Evolutionary conservation across 2,329 filamentous ascomycete genomes (phyloP), one percentile per base, ranked within the genome.

Genomic region (Aspergillus costaricaensis): DNA sequence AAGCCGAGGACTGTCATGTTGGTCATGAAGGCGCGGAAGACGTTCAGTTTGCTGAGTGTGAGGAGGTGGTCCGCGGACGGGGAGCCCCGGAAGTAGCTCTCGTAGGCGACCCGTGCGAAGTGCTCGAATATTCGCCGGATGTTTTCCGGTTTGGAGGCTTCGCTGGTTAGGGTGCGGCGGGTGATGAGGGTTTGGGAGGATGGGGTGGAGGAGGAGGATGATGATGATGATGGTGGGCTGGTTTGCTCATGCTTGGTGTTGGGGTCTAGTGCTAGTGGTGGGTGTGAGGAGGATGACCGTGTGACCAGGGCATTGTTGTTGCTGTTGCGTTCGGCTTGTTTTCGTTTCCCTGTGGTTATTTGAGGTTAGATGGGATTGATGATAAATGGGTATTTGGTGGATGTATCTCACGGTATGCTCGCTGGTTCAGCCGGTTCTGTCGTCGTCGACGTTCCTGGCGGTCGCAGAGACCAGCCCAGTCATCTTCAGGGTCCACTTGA

Each of bases 41-140:
- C 74, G 36, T 77, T 77, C 48, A 74, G 65, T 59, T 72, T 74
- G 23, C 73, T 70, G 30, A 77, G 65, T 0, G 67, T 70, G 15
- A 77, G 64, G 17, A 77, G 69, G 48, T 76, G 74, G 58, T 76
- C 74, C 25, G 68, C 48, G 50, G 69, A 57, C 10, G 71, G 67
- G 56, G 60, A 65, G 7, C 70, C 68, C 5, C 62, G 58, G 21
- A 66, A 60, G 54, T 73, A 74, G 58, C 69, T 70, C 32, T 66
- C 57, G 27, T 65, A 67, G 5, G 71, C 71, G 3, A 59, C 55
- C 27, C 65, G 51, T 41, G 65, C 67, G 48, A 71, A 71, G 32
- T 30, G 51, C 3, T 62, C 38, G 12, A 72, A 57, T 10, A 70
- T 19, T 2, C 6, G 5, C 36, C 44, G 39, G 25, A 55, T 27